Evolutionary conservation across 2,329 filamentous ascomycete genomes (phyloP), one percentile per base, ranked within the genome.

Genomic region (Colletotrichum horii): DNA sequence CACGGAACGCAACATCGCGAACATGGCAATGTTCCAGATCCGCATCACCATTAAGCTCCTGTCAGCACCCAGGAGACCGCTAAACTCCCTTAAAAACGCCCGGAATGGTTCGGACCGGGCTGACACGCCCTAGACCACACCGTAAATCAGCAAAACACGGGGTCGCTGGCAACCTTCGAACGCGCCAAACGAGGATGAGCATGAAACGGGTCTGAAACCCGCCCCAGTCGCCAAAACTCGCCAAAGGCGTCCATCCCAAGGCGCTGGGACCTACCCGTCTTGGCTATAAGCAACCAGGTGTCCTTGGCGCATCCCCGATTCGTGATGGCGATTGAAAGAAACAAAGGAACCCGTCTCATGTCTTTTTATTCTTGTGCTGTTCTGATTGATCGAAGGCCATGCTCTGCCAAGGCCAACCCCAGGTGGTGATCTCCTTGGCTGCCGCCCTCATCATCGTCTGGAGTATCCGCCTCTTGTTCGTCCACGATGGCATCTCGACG

Each of bases 161-260:
- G 60, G 60, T 16, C 26, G 15, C 22, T 58, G 55, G 55, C 4
- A 24, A 1, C 55, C 55, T 30, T 26, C 4, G 16, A 30, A 34
- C 62, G 34, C 62, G 28, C 32, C 28, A 64, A 64, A 64, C 34
- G 61, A 64, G 48, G 36, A 34, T 3, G 22, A 16, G 69, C 32
- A 22, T 72, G 73, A 75, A 75, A 72, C 73, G 48, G 32, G 19
- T 15, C 36, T 72, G 73, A 75, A 75, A 75, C 73, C 34, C 48
- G n/a, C 34, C 58, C 66, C 26, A 6, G 58, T 22, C 34, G 43
- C 34, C 66, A 24, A 34, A 56, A 16, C 11, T 15, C n/a, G n/a
- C 28, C 56, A 34, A 56, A 16, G 15, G 12, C n/a, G n/a, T 16
- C 56, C 30, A n/a, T 58, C 28, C 38, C 36, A 52, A n/a, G 24